Evolutionary conservation across 371 early-diverging fungal species (phyloP).

Genomic region (Coemansia sp.): DNA sequence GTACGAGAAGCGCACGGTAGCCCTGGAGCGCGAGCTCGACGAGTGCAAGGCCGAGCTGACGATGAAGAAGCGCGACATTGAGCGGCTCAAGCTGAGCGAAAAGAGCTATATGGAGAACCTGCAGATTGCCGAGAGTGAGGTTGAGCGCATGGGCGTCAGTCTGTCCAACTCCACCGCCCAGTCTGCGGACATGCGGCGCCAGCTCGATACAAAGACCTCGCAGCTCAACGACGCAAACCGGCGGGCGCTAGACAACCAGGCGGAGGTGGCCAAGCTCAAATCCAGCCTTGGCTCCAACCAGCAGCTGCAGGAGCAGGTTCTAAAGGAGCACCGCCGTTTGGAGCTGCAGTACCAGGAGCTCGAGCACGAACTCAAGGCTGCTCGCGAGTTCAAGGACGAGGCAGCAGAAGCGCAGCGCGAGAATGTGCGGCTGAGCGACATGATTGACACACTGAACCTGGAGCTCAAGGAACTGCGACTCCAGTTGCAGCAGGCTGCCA

Average conservation of each 20-base stretch:
- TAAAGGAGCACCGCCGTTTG: slow-evolving; percentile 22
- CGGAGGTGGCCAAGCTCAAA: slow-evolving; percentile 31
- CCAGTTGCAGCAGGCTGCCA: slow-evolving; percentile 5
- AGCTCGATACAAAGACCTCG: slow-evolving; percentile 29
- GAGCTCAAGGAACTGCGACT: slow-evolving; percentile 32
- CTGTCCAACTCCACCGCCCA: slow-evolving; percentile 30
- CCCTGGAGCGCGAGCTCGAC: slow-evolving; percentile 35
- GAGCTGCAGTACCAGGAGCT: slow-evolving; percentile 25
- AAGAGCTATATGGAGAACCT: slow-evolving; percentile 14
- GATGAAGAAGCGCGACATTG: slow-evolving; percentile 46
- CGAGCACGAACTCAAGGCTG: slow-evolving; percentile 27
- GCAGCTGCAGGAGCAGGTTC: slow-evolving; percentile 25
- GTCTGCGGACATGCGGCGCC: slow-evolving; percentile 23
- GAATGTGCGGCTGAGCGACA: slow-evolving; percentile 25
- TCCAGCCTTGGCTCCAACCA: slow-evolving; percentile 13
- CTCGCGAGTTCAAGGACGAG: slow-evolving; percentile 26
- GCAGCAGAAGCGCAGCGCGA: slow-evolving; percentile 14
- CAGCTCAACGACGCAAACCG: slow-evolving; percentile 17
- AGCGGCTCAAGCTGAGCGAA: slow-evolving; percentile 26
- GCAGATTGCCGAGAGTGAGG: slow-evolving; percentile 26
- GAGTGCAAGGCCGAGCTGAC: slow-evolving; percentile 39
- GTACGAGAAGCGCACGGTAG: slow-evolving; percentile 18
- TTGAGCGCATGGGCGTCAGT: slow-evolving; percentile 26
- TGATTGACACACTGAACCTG: slow-evolving; percentile 22
- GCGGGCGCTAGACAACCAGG: slow-evolving; percentile 16